Evolutionary conservation across 1,139 yeast genomes (phyloP).

Genomic region (Taiozyma onychis): DNA sequence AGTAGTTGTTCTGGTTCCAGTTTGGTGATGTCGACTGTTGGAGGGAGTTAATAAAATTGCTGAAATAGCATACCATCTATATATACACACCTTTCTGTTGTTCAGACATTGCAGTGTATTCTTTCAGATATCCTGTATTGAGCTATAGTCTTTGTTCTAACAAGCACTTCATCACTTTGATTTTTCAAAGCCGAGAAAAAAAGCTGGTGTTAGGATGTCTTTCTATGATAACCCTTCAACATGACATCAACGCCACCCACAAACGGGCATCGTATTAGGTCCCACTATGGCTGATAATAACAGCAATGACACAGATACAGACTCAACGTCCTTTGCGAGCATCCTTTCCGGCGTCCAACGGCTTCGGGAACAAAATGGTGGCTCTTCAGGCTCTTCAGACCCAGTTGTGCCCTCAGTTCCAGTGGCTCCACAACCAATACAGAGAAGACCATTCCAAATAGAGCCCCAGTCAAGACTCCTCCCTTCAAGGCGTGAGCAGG

Average conservation of each 20-base stretch:
- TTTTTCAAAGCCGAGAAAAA: neutral
- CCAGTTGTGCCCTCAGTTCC: neutral
- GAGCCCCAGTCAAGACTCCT: neutral
- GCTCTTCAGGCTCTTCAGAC: constrained; percentile 28
- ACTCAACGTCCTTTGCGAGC: constrained; percentile 57
- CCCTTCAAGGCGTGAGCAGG: neutral
- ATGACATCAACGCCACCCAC: neutral
- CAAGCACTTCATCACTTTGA: neutral
- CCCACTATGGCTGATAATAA: neutral
- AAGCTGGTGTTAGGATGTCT: neutral
- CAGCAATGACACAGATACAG: constrained; percentile 25
- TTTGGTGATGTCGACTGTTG: constrained; percentile 50
- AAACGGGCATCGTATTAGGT: neutral
- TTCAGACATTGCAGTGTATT: neutral
- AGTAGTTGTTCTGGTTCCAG: constrained; percentile 79
- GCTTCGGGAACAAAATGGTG: constrained; percentile 28
- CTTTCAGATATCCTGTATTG: neutral
- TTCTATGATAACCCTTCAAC: neutral
- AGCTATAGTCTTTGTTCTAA: no score
- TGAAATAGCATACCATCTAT: neutral
- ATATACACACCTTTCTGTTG: neutral
- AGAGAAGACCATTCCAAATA: constrained; percentile 1
- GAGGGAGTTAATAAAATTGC: neutral
- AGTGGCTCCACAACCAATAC: neutral
- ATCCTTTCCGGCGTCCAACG: constrained; percentile 57